Base-by-base conservation (phyloP, 2,329 filamentous ascomycete species). In the Phialophora chinensis region DNA sequence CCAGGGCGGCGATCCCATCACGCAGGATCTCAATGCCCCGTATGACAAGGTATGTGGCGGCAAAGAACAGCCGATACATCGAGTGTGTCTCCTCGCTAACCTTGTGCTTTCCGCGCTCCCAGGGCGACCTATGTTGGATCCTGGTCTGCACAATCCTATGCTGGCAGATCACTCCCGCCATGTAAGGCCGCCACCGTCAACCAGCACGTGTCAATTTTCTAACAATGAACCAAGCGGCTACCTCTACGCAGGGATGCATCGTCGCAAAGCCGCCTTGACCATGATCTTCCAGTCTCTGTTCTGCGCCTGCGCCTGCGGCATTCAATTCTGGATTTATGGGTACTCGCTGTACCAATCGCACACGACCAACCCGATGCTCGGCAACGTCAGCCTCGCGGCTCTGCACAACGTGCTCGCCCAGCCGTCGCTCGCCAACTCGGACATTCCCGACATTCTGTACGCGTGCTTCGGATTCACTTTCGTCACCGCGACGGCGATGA, bases 381-480 rank as follows among this genome's bases (percentile, higher is more conserved):
- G 88, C 25, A 82, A 87, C 71, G 73, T 90, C 60, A 80, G 80
- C 58, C 86, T 88, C 72, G 88, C 89, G 56, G 87, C 86, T 6
- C 73, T 90, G 74, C 87, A 81, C 73, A 83, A 87, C 72, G 86
- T 69, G 59, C 63, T 71, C 20, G 84, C 84, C 14, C 86, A 86
- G 6, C 88, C 87, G 0, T 87, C 85, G 2, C 83, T 85, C 2
- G 86, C 86, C 8, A 86, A 82, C 27, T 75, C 80, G 3, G 76
- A 84, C 11, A 80, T 89, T 47, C 87, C 88, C 0, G 87, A 90
- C 69, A 87, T 90, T 66, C 83, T 89, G 4, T 90, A 89, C 76
- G 88, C 86, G 71, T 78, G 88, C 38, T 90, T 89, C 72, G 86
- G 89, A 73, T 79, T 89, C 69, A 80, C 89, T 10, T 90, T 90